Conservation (phyloP, 2,329 filamentous ascomycete genomes). For the Colletotrichum tanaceti region DNA sequence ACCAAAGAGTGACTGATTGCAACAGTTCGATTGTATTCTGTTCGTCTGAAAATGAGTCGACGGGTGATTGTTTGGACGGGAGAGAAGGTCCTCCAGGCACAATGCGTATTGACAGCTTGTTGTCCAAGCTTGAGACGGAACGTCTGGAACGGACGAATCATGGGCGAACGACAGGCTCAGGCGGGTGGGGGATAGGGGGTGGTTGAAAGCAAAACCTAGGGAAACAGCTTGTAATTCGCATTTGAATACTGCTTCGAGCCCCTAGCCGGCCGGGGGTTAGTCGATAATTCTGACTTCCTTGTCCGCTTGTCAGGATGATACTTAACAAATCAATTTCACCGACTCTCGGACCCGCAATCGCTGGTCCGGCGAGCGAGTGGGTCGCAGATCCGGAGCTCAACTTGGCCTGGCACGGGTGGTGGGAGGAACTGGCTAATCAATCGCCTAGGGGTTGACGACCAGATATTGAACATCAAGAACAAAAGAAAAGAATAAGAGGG, state of each 20-base stretch:
- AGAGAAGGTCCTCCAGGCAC: neutral
- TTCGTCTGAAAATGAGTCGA: neutral
- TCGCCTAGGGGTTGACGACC: too few species aligned
- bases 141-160: constrained; percentile 44
- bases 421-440: too few species aligned
- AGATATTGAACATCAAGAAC: too few species aligned
- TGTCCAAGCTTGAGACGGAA: neutral
- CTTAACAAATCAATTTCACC: neutral
- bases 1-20: neutral
- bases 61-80: neutral
- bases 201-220: constrained; percentile 53
- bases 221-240: constrained; percentile 50
- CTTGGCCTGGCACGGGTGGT: neutral
- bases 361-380: neutral
- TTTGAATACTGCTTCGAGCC: constrained; percentile 47
- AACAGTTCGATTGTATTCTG: neutral
- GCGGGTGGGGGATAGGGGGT: too few species aligned
- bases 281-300: too few species aligned
- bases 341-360: neutral
- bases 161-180: constrained; percentile 56
- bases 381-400: neutral
- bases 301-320: too few species aligned
- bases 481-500: too few species aligned
- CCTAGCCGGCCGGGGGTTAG: neutral
- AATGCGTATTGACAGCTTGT: neutral